A percentile compares a stretch with the other conserved stretches of the same genome.
Evolutionary conservation across 805 yeast species (phyloP).

Genomic region (Metschnikowia colocasiae): DNA sequence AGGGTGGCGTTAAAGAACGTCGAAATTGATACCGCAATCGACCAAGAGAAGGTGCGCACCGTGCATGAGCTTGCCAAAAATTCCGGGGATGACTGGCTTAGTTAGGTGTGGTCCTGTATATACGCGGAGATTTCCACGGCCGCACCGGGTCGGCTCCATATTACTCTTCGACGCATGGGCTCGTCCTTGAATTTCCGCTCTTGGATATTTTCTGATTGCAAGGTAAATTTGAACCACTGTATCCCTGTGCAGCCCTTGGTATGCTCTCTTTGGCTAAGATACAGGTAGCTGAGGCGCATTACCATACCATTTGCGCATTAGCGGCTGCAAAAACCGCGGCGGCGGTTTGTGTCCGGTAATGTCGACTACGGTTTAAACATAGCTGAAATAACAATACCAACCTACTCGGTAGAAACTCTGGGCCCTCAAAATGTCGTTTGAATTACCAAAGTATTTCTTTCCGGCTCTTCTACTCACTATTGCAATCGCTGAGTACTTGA

Average conservation of each 20-base stretch:
- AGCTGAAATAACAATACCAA: neutral
- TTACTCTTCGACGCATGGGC: neutral
- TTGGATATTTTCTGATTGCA: neutral
- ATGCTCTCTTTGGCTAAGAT: neutral
- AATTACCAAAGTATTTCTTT: neutral
- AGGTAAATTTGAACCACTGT: neutral
- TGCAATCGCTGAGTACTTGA: neutral
- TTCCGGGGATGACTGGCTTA: neutral
- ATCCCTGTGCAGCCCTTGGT: neutral
- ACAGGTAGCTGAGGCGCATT: neutral
- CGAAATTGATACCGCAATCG: neutral
- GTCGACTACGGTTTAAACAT: neutral
- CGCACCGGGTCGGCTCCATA: neutral
- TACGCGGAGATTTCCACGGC: neutral
- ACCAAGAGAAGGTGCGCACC: neutral
- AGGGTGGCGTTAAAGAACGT: neutral
- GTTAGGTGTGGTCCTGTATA: neutral
- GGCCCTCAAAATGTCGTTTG: neutral
- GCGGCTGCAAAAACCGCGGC: constrained; percentile 3
- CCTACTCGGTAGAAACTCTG: neutral
- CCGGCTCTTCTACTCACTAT: neutral
- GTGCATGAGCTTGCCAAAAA: constrained; percentile 1
- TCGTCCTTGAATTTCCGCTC: neutral
- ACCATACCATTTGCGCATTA: neutral
- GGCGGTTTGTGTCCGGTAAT: neutral